Evolutionary conservation across 345 rosid species (phyloP), one percentile per base, ranked within the genome.

Genomic region (Fremontodendron californicum): DNA sequence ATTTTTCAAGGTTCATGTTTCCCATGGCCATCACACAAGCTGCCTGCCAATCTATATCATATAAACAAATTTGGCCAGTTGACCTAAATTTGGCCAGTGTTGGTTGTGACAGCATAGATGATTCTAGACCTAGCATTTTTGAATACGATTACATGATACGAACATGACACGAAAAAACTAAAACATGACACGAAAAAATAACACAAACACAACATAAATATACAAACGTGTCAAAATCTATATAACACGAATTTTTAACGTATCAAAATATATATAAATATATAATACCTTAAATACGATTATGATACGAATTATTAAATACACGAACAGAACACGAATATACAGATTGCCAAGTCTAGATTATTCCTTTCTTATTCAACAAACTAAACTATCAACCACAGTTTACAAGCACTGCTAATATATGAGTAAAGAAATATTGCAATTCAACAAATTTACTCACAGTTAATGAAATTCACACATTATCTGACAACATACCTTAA

Each of bases 31-130:
- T n/a, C 63, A 55, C 61, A 58, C 35, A 58, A 58, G 15, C 63
- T 25, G 13, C 63, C 29, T 25, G 63, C 52, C n/a, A 37, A 1
- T 67, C 57, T 39, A 51, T 23, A 18, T 31, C 66, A 61, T 27
- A 61, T n/a, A 29, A 61, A 61, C 6, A 15, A 15, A n/a, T n/a
- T 29, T 61, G n/a, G 37, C 18, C 57, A 69, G 19, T 25, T 45
- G 18, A 69, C 49, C 73, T 69, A 46, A 69, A 10, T 46, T 45
- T 69, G 42, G 71, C 27, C 25, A 63, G 3, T 65, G 71, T 65
- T 29, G 48, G 49, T 65, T 65, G 6, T 65, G 48, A 65, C 43
- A 35, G 43, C 10, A 5, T 0, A 6, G 11, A 63, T 63, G 68
- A 63, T 63, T 63, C 39, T n/a, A n/a, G n/a, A n/a, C n/a, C n/a